Percentiles rank a stretch among this genome's conserved stretches.
Evolutionary conservation across 306 rosid species (phyloP).

Genomic region (Herpetospermum pedunculosum): DNA sequence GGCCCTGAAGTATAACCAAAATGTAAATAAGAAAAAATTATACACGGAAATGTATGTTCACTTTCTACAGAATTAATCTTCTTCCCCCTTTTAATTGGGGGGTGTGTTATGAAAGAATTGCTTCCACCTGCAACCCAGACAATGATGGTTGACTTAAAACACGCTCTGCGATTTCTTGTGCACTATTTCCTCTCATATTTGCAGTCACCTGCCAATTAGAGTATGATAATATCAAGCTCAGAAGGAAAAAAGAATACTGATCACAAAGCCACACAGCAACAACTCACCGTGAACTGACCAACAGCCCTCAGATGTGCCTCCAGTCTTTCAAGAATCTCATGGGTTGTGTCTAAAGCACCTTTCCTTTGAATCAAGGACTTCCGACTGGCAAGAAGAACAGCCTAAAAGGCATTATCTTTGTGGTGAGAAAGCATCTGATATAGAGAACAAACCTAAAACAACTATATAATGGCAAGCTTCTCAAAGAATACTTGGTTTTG

Average conservation of each 20-base stretch:
- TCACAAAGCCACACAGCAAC: neutral
- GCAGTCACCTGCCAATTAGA: conserved; percentile 58
- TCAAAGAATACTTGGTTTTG: neutral
- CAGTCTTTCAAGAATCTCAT: conserved; percentile 88
- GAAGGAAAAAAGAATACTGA: neutral
- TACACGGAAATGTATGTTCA: neutral
- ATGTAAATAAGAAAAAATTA: neutral
- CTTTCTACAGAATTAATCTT: neutral
- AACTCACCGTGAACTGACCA: conserved; percentile 72
- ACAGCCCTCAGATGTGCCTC: conserved; percentile 81
- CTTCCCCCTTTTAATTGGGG: neutral
- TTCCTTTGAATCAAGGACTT: conserved; percentile 57
- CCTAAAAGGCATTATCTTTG: conserved; percentile 41
- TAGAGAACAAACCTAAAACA: conserved; percentile 9
- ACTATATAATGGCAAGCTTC: neutral
- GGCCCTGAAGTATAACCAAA: conserved; percentile 59
- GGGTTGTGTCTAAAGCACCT: conserved; percentile 75
- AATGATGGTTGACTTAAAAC: conserved; percentile 72
- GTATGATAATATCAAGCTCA: neutral
- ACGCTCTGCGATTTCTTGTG: conserved; percentile 82
- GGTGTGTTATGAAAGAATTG: neutral
- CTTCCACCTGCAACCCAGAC: conserved; percentile 77
- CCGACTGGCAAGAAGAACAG: conserved; percentile 83
- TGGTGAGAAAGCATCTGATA: conserved; percentile 12
- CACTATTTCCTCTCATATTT: conserved; percentile 91